Percentiles rank a stretch among this genome's conserved stretches.
phyloP scores from a whole-genome alignment of 2,329 filamentous ascomycete genomes.

The Diplodia intermedia region DNA sequence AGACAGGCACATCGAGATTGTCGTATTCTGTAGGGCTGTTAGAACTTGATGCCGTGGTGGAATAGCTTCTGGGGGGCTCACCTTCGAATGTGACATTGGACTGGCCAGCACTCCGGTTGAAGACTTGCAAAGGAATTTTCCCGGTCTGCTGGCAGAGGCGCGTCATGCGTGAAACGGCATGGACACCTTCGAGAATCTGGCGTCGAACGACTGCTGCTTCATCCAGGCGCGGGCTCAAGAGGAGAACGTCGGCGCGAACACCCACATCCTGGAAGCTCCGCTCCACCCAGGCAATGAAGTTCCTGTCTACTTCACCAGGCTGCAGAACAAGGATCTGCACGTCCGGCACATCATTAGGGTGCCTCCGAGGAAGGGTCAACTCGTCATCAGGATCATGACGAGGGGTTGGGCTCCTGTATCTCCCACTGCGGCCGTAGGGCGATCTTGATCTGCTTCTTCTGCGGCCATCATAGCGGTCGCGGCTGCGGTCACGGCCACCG shows the following conservation, averaged over 20 bases:
- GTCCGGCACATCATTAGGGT: conserved; percentile 80
- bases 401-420: conserved; percentile 74
- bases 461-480: conserved; percentile 60
- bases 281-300: conserved; percentile 85
- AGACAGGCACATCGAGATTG: conserved; percentile 77
- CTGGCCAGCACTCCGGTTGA: conserved; percentile 77
- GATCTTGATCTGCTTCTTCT: conserved; percentile 71
- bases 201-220: conserved; percentile 81
- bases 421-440: conserved; percentile 68
- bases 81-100: conserved; percentile 80
- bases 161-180: conserved; percentile 68
- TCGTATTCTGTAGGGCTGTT: conserved; percentile 69
- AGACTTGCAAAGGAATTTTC: conserved; percentile 82
- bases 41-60: conserved; percentile 34
- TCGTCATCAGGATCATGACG: conserved; percentile 62
- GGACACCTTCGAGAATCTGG: conserved; percentile 87
- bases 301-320: conserved; percentile 60
- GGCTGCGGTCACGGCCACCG: conserved; percentile 45
- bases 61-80: conserved; percentile 43
- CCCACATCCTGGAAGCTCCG: conserved; percentile 73
- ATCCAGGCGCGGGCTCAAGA: conserved; percentile 76
- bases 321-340: conserved; percentile 86
- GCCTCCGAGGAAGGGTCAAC: conserved; percentile 75
- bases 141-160: conserved; percentile 60
- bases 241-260: conserved; percentile 79